Percentiles rank a stretch among this genome's conserved stretches.
Evolutionary conservation across 306 rosid species (phyloP).

Genomic region (Fagus crenata): DNA sequence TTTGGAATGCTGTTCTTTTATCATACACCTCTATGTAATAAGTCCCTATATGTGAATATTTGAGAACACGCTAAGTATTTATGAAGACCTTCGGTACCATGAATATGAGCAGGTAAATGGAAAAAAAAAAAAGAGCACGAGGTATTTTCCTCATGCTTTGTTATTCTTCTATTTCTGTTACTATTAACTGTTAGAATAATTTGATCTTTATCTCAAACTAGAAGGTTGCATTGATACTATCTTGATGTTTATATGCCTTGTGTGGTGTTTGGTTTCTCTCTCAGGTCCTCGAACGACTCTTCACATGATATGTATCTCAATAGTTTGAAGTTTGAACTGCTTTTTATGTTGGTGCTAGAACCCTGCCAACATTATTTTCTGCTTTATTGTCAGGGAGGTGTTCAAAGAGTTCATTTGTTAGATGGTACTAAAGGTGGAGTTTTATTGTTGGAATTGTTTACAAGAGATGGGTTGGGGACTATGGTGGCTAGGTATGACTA

Average conservation of each 20-base stretch:
- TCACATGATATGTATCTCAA: constrained; percentile 21
- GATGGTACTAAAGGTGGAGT: constrained; percentile 96
- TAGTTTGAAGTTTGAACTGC: constrained; percentile 40
- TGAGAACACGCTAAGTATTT: neutral
- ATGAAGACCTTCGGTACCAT: neutral
- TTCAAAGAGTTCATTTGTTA: constrained; percentile 96
- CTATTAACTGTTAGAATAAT: neutral
- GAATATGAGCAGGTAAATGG: constrained; percentile 6
- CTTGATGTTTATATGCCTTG: constrained; percentile 21
- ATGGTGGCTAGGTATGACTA: constrained; percentile 89
- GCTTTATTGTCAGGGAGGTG: constrained; percentile 78
- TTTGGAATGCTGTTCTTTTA: neutral
- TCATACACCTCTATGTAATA: neutral
- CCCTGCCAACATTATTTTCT: constrained; percentile 39
- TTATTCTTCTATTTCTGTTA: constrained; percentile 23
- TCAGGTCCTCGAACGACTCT: constrained; percentile 3
- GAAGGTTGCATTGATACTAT: constrained; percentile 2
- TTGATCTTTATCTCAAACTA: neutral
- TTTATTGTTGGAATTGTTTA: constrained; percentile 84
- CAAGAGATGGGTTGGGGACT: constrained; percentile 98
- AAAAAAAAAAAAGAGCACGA: neutral
- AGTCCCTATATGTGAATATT: neutral
- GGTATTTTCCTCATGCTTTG: neutral
- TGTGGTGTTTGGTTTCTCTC: constrained; percentile 23
- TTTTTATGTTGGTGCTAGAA: constrained; percentile 29